phyloP scores from a whole-genome alignment of 352 stramenopile species.

The Pythium sp. region DNA sequence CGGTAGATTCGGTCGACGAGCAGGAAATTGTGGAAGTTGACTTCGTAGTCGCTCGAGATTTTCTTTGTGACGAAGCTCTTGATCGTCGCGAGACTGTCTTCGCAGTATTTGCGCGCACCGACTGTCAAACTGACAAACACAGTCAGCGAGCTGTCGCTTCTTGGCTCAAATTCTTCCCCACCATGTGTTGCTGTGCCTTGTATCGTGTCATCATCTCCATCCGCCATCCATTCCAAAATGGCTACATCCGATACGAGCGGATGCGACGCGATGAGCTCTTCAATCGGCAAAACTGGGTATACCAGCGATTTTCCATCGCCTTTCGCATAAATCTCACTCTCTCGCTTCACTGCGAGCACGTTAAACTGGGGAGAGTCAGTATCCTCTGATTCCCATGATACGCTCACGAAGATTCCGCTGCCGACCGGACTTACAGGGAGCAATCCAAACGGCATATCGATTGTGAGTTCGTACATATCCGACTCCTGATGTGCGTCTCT shows the following conservation, averaged over 20 bases:
- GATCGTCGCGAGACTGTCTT: slow-evolving; percentile 20
- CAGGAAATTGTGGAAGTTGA: not conserved
- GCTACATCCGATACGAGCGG: slow-evolving; percentile 24
- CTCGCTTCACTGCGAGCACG: slow-evolving; percentile 1
- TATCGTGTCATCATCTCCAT: not conserved
- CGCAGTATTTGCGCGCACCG: slow-evolving; percentile 16
- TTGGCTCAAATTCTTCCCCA: not conserved
- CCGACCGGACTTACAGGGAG: not conserved
- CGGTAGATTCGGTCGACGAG: slow-evolving; percentile 9
- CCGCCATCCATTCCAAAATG: slow-evolving; percentile 3
- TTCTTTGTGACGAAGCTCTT: slow-evolving; percentile 17
- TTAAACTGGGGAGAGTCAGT: slow-evolving; percentile 13
- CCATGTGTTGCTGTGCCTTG: not conserved
- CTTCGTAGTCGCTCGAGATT: not conserved
- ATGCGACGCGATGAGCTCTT: slow-evolving; percentile 29
- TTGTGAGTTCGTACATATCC: slow-evolving; percentile 12
- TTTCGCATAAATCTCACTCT: not conserved
- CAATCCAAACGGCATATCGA: slow-evolving; percentile 5
- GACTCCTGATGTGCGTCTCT: not conserved
- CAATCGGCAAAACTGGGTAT: slow-evolving; percentile 17
- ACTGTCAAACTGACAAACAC: slow-evolving; percentile 10
- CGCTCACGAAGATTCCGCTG: slow-evolving; percentile 14
- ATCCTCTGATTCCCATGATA: slow-evolving; percentile 13
- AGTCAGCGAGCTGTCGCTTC: not conserved
- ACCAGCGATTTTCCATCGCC: not conserved